phyloP scores from a whole-genome alignment of 176 grass and related monocot species.

The Miscanthus lutarioriparius region DNA sequence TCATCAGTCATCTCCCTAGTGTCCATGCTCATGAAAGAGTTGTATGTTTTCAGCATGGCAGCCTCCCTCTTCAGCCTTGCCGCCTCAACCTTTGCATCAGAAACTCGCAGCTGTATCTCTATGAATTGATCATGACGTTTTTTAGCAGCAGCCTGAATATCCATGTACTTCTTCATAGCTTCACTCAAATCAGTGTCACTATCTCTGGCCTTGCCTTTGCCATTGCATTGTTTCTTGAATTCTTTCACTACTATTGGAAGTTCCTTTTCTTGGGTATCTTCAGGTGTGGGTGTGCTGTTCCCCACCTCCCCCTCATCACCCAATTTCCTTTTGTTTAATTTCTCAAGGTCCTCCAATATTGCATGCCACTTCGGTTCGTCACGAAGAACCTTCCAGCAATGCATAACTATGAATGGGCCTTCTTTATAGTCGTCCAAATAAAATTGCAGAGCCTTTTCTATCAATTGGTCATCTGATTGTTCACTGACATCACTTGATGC shows the following conservation, averaged over 20 bases:
- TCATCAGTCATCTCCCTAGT: constrained; percentile 32
- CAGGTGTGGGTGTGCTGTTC: background rate
- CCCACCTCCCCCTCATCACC: constrained; percentile 20
- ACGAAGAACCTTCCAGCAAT: constrained; percentile 30
- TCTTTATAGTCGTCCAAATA: constrained; percentile 31
- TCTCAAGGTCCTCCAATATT: constrained; percentile 9
- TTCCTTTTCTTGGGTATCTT: constrained; percentile 26
- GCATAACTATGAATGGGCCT: constrained; percentile 23
- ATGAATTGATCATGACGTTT: constrained; percentile 35
- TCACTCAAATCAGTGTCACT: background rate
- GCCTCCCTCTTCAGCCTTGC: constrained; percentile 27
- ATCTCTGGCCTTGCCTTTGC: background rate
- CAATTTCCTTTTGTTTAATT: constrained; percentile 23
- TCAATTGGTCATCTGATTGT: constrained; percentile 28
- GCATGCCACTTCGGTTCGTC: constrained; percentile 31
- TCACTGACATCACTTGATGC: background rate
- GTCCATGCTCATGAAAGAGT: constrained; percentile 11
- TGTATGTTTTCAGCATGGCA: constrained; percentile 31
- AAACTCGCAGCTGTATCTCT: constrained; percentile 10
- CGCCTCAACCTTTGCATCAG: constrained; percentile 25
- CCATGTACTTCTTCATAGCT: constrained; percentile 25
- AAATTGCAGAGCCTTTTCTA: constrained; percentile 10
- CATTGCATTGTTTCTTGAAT: constrained; percentile 27
- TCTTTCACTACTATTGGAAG: background rate
- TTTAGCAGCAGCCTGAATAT: constrained; percentile 13